These are phyloP conservation scores for Alternaria sp. DNA, from an alignment of 2,329 filamentous ascomycete species.

Conservation along the genomic window DNA sequence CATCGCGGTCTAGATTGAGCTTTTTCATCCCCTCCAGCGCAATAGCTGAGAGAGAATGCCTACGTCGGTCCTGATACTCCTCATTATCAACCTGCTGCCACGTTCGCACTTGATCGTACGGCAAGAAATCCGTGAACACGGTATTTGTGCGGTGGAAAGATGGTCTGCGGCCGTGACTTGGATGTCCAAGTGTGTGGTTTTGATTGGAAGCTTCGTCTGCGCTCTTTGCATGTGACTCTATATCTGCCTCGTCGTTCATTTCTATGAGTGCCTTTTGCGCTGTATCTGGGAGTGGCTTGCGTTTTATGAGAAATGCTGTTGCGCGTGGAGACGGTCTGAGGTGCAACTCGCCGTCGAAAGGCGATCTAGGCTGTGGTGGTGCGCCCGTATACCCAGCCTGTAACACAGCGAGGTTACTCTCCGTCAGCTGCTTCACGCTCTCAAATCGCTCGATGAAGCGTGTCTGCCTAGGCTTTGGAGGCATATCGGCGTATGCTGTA, in stretches of 20 bases:
- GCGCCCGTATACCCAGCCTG: not conserved
- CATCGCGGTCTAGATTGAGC: not conserved
- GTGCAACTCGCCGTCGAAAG: not conserved
- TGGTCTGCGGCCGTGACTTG: not conserved
- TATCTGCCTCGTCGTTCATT: not conserved
- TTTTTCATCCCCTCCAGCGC: not conserved
- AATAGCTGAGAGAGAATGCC: not conserved
- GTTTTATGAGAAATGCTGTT: not conserved
- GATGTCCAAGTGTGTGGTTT: not conserved
- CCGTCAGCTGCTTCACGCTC: not conserved
- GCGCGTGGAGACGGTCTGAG: not conserved
- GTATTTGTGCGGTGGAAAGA: not conserved
- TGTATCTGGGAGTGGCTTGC: not conserved
- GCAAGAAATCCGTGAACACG: slow-evolving; percentile 1
- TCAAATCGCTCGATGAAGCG: not conserved
- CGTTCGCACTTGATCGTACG: not conserved
- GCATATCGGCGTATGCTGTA: not conserved
- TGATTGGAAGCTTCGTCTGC: not conserved
- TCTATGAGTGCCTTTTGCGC: not conserved
- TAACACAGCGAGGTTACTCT: not conserved
- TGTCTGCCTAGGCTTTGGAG: not conserved
- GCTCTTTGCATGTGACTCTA: not conserved
- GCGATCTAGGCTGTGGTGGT: not conserved
- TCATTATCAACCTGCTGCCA: slow-evolving; percentile 4
- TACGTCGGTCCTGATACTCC: not conserved